These are phyloP conservation scores for Strobilomyces echinocephalus DNA, from an alignment of 768 basidiomycete genomes.

Conservation along the genomic window DNA sequence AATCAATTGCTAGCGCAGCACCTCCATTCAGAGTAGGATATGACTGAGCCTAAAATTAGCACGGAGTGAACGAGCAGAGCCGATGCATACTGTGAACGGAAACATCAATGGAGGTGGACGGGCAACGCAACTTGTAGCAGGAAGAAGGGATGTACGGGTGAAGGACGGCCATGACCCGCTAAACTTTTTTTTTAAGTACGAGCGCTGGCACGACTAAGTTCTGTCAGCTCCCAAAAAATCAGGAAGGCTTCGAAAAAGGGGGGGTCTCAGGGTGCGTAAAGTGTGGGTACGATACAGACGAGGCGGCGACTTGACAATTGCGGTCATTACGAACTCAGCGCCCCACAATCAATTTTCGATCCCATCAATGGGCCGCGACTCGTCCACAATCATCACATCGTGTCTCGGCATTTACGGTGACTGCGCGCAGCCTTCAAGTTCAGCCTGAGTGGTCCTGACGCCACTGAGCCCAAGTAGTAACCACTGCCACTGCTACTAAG, in stretches of 20 bases:
- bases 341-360: constrained; percentile 4
- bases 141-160: not conserved
- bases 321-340: constrained; percentile 6
- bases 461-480: too few relatives aligned
- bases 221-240: constrained; percentile 20
- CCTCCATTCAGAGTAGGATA: constrained; percentile 6
- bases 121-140: not conserved
- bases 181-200: constrained; percentile 10
- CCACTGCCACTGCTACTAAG: too few relatives aligned
- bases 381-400: too few relatives aligned
- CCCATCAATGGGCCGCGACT: too few relatives aligned
- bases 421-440: too few relatives aligned
- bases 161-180: not conserved
- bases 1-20: constrained; percentile 28
- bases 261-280: constrained; percentile 4
- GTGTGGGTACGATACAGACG: constrained; percentile 5
- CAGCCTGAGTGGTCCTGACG: too few relatives aligned
- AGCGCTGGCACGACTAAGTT: constrained; percentile 12
- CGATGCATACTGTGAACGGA: constrained; percentile 8
- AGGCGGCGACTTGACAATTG: constrained; percentile 6
- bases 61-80: not conserved
- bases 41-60: constrained; percentile 9
- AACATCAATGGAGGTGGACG: constrained; percentile 10
- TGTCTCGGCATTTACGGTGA: too few relatives aligned
- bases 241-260: constrained; percentile 9